Percentiles rank a stretch among this genome's conserved stretches.
These are phyloP conservation scores for Fusarium robinianum DNA, from an alignment of 2,329 filamentous ascomycete genomes.

Conservation along the genomic window DNA sequence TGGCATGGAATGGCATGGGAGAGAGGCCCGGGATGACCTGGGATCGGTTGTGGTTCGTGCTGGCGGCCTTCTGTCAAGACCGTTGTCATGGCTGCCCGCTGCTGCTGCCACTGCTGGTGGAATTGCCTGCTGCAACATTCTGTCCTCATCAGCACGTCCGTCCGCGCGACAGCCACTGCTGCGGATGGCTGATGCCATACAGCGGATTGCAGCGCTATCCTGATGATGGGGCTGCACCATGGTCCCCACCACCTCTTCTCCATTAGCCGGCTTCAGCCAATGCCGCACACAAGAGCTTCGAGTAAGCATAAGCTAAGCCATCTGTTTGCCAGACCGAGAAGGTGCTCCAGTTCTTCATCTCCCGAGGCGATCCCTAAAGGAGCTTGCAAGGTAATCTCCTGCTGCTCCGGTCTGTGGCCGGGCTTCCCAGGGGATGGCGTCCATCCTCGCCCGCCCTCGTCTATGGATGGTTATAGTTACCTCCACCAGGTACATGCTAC, in stretches of 20 bases:
- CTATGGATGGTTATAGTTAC: too few species aligned
- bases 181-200: conserved; percentile 26
- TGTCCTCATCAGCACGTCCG: conserved; percentile 11
- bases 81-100: conserved; percentile 13
- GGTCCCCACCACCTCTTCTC: conserved; percentile 34
- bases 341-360: conserved; percentile 31
- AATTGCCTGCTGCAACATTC: conserved; percentile 6
- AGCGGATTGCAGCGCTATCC: conserved; percentile 25
- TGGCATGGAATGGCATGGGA: conserved; percentile 16
- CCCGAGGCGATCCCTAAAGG: conserved; percentile 30
- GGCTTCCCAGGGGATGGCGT: too few species aligned
- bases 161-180: conserved; percentile 14
- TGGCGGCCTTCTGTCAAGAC: conserved; percentile 23
- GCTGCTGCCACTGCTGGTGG: conserved; percentile 26
- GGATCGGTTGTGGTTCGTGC: conserved; percentile 31
- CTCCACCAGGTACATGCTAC: too few species aligned
- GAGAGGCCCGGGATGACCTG: conserved; percentile 13
- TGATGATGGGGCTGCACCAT: conserved; percentile 29
- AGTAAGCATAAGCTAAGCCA: conserved; percentile 38
- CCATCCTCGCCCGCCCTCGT: conserved; percentile 12
- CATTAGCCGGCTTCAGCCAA: conserved; percentile 28
- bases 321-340: conserved; percentile 28
- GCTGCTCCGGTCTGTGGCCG: conserved; percentile 26
- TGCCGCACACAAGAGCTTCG: conserved; percentile 31
- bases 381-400: conserved; percentile 13